phyloP scores from a whole-genome alignment of 1,139 yeast genomes.

The Candida tetrigidarum region DNA sequence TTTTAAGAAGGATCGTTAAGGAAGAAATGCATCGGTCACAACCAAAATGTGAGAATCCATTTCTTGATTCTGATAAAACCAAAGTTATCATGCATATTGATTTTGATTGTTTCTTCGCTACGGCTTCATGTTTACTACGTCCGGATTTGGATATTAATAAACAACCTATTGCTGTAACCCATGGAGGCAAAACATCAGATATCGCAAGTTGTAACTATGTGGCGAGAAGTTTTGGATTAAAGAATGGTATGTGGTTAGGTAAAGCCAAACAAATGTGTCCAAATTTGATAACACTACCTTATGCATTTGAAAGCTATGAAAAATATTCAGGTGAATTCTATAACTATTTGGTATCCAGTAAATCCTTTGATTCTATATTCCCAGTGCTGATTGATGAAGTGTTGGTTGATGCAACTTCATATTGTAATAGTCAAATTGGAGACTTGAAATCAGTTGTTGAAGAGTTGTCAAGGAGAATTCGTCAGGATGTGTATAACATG shows the following conservation, averaged over 20 bases:
- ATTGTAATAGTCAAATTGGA: conserved; percentile 21
- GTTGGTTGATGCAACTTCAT: conserved; percentile 63
- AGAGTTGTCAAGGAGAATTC: conserved; percentile 40
- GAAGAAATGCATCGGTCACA: conserved; percentile 13
- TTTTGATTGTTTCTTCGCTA: conserved; percentile 92
- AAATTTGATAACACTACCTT: conserved; percentile 59
- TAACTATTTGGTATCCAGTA: conserved; percentile 53
- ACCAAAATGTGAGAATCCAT: conserved; percentile 5
- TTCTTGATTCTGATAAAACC: conserved; percentile 4
- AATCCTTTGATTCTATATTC: conserved; percentile 59
- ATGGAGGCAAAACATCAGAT: conserved; percentile 73
- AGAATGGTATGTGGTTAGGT: conserved; percentile 89
- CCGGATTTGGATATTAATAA: conserved; percentile 58
- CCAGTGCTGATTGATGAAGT: conserved; percentile 97
- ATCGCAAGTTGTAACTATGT: conserved; percentile 90
- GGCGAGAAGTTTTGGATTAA: conserved; percentile 75
- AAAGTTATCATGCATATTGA: conserved; percentile 74
- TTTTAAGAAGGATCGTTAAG: conserved; percentile 47
- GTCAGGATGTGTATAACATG: conserved; percentile 43
- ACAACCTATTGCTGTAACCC: conserved; percentile 83
- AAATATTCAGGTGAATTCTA: conserved; percentile 49
- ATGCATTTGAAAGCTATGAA: conserved; percentile 79
- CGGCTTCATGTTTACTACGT: conserved; percentile 69
- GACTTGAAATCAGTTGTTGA: conserved; percentile 21
- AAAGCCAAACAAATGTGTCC: conserved; percentile 71